Percentiles rank a stretch among this genome's conserved stretches.
phyloP scores from a whole-genome alignment of 2,329 filamentous ascomycete species.

The Aspergillus brasiliensis region DNA sequence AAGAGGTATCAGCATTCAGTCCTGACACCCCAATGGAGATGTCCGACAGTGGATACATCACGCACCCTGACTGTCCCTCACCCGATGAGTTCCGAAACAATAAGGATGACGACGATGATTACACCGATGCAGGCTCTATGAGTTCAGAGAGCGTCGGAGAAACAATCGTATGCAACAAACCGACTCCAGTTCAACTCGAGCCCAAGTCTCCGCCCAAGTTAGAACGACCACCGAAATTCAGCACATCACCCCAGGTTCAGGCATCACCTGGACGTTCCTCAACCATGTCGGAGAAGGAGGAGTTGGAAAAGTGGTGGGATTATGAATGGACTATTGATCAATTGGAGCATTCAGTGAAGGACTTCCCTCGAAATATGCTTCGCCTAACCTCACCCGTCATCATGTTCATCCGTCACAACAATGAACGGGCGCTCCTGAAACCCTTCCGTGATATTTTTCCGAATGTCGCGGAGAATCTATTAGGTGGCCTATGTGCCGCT shows the following conservation, averaged over 20 bases:
- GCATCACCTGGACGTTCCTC: conserved; percentile 24
- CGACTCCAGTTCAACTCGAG: conserved; percentile 20
- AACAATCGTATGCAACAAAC: conserved; percentile 27
- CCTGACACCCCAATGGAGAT: conserved; percentile 42
- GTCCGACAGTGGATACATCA: conserved; percentile 39
- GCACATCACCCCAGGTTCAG: conserved; percentile 16
- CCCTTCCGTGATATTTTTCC: conserved; percentile 43
- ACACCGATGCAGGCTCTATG: conserved; percentile 30
- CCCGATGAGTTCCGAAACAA: conserved; percentile 26
- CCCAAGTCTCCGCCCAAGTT: conserved; percentile 22
- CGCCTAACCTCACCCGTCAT: conserved; percentile 43
- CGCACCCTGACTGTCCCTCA: conserved; percentile 31
- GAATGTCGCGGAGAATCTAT: conserved; percentile 32
- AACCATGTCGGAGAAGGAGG: conserved; percentile 29
- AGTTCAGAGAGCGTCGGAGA: conserved; percentile 30
- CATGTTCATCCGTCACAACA: conserved; percentile 39
- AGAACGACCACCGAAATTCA: conserved; percentile 21
- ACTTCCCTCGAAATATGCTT: conserved; percentile 38
- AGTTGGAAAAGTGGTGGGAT: conserved; percentile 38
- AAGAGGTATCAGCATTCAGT: conserved; percentile 43
- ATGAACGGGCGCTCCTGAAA: conserved; percentile 37
- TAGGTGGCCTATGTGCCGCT: conserved; percentile 41
- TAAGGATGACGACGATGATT: conserved; percentile 32
- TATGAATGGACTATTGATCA: conserved; percentile 45
- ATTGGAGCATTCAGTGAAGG: conserved; percentile 40